Evolutionary conservation across 1,284 basidiomycete genomes (phyloP), one percentile per base, ranked within the genome.

Genomic region (Pyrrhoderma lamaoense): DNA sequence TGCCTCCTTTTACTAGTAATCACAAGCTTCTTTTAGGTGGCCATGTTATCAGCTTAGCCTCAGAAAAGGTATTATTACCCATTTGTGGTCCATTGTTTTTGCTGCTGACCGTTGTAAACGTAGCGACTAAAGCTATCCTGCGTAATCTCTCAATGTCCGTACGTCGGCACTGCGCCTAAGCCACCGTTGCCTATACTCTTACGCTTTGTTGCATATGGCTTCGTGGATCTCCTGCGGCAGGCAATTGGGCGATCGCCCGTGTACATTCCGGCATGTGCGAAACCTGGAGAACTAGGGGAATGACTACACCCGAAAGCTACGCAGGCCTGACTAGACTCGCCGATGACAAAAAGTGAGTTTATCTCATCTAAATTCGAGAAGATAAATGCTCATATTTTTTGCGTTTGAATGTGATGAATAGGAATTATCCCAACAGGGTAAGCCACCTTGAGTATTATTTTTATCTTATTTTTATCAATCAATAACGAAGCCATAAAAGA

Each of bases 131-230:
- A 66, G 49, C 52, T 65, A 11, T 49, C 47, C 25, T 67, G 65
- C 9, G 63, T 60, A 2, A 62, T 71, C 19, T 59, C 66, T 0
- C 69, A 70, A 58, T 67, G 68, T 47, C 67, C 70, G 1, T 70
- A 62, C 51, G 58, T 65, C 11, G 69, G 68, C 18, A 46, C 46
- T 5, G 42, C 53, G 16, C 45, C 60, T 40, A 22, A 51, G 48
- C 8, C 36, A 38, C 5, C 31, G 59, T 8, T 50, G 7, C 47
- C 57, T 23, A 54, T 53, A 0, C 55, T 58, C 42, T 16, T 68
- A 52, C 64, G 63, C 52, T 58, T 59, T 1, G 31, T 62, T 18
- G 51, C 56, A 13, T 59, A 50, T 16, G 65, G 58, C 0, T 23
- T 69, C 16, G 40, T 58, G 2, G 69, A 71, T 53, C 35, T 62